Percentiles rank a stretch among this genome's conserved stretches.
Evolutionary conservation across 1,139 yeast genomes (phyloP).

Genomic region (Wickerhamiella pararugosa): DNA sequence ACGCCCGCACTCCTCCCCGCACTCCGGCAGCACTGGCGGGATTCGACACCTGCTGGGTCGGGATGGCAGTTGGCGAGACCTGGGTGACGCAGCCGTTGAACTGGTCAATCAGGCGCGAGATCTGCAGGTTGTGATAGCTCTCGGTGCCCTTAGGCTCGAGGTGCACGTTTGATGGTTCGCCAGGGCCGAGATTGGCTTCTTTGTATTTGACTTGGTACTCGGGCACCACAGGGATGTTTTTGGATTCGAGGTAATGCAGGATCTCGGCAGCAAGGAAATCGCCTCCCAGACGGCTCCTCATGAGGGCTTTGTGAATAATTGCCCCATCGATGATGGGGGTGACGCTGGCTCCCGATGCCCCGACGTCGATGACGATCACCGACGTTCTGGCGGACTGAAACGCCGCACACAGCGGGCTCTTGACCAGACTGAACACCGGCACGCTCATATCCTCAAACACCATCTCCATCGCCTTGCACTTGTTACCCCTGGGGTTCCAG

Average conservation of each 20-base stretch:
- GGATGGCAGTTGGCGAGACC: conserved; percentile 30
- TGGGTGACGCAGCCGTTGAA: conserved; percentile 50
- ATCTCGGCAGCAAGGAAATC: conserved; percentile 28
- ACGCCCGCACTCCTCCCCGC: conserved; percentile 31
- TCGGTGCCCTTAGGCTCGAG: conserved; percentile 19
- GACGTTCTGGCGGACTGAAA: conserved; percentile 24
- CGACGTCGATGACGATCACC: conserved; percentile 26
- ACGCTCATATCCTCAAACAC: conserved; percentile 62
- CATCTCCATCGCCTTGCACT: conserved; percentile 58
- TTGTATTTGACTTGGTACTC: conserved; percentile 22
- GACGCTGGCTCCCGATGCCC: conserved; percentile 38
- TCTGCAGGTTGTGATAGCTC: conserved; percentile 25
- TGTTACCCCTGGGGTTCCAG: conserved; percentile 64
- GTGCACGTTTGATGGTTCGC: conserved; percentile 24
- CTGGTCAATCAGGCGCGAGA: conserved; percentile 34
- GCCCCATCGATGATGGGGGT: conserved; percentile 88
- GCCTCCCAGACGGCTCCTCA: conserved; percentile 28
- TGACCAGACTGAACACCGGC: conserved; percentile 75
- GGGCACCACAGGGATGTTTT: conserved; percentile 19
- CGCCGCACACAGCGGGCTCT: conserved; percentile 78
- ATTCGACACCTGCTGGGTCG: conserved; percentile 2
- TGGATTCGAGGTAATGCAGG: conserved; percentile 20
- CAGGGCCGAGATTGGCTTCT: conserved; percentile 21
- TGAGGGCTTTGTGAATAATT: conserved; percentile 22
- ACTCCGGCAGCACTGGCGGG: conserved; percentile 8